phyloP scores from a whole-genome alignment of 1,284 basidiomycete species.

The Afroboletus lepidellus region DNA sequence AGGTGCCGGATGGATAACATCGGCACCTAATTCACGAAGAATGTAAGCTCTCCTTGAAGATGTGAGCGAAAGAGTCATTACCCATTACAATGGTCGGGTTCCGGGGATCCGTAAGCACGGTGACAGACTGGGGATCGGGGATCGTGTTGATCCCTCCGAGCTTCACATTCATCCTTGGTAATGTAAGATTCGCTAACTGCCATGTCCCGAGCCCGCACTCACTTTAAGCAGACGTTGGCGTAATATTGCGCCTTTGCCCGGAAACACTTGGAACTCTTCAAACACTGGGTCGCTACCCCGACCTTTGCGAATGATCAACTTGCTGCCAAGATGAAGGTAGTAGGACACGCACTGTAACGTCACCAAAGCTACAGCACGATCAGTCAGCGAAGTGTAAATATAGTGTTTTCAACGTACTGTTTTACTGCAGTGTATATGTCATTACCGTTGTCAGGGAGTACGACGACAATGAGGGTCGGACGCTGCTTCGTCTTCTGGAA shows the following conservation, averaged over 20 bases:
- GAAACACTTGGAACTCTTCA: constrained; percentile 62
- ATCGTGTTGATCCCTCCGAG: constrained; percentile 77
- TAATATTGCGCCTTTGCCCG: constrained; percentile 70
- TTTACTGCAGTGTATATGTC: constrained; percentile 75
- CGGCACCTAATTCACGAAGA: constrained; percentile 49
- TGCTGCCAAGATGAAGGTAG: background rate
- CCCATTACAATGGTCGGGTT: constrained; percentile 80
- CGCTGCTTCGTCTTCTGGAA: constrained; percentile 36
- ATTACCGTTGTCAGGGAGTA: constrained; percentile 71
- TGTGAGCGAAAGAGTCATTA: constrained; percentile 22
- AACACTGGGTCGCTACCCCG: constrained; percentile 72
- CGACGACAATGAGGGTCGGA: constrained; percentile 61
- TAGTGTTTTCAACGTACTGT: constrained; percentile 49
- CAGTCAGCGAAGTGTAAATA: constrained; percentile 1
- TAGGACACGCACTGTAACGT: constrained; percentile 48
- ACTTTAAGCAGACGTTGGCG: constrained; percentile 81
- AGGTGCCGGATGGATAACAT: constrained; percentile 77
- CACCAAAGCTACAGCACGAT: constrained; percentile 56
- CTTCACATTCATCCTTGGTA: constrained; percentile 71
- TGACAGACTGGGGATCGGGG: constrained; percentile 60
- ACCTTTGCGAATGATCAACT: constrained; percentile 39
- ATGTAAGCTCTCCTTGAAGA: constrained; percentile 1
- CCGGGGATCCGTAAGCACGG: constrained; percentile 60
- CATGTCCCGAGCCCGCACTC: constrained; percentile 17
- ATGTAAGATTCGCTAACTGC: constrained; percentile 1